phyloP scores from a whole-genome alignment of 148 eudicot species.

The Oxyria digyna region DNA sequence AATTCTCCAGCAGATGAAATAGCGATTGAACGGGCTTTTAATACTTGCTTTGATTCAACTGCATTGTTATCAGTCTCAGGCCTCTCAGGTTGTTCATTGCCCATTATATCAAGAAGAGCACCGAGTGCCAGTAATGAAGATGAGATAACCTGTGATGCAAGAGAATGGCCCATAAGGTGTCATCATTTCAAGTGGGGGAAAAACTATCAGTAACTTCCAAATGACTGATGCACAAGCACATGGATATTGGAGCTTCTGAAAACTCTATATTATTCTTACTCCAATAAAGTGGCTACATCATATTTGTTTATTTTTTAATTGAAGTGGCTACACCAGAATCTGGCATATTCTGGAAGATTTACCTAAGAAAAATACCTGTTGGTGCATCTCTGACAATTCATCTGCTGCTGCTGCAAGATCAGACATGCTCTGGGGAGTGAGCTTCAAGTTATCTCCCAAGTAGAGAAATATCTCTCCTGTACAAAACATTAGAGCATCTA shows the following conservation, averaged over 20 bases:
- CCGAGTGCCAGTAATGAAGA: constrained; percentile 88
- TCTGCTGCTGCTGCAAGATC: constrained; percentile 79
- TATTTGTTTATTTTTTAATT: neutral
- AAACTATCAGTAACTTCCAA: neutral
- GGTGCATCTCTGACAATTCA: constrained; percentile 83
- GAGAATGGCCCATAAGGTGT: neutral
- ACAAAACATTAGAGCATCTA: constrained; percentile 78
- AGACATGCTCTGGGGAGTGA: constrained; percentile 69
- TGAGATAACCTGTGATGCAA: constrained; percentile 56
- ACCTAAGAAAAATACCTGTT: constrained; percentile 40
- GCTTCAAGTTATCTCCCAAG: constrained; percentile 81
- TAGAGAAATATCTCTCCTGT: constrained; percentile 55
- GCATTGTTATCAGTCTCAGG: constrained; percentile 23
- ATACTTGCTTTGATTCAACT: constrained; percentile 34
- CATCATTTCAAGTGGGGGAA: neutral
- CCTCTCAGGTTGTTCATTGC: constrained; percentile 35
- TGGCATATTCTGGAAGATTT: neutral
- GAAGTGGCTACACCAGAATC: neutral
- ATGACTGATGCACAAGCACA: neutral
- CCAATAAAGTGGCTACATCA: neutral
- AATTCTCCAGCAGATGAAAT: constrained; percentile 55
- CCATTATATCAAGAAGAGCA: constrained; percentile 58
- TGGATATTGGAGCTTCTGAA: neutral
- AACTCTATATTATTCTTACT: neutral
- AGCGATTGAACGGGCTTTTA: constrained; percentile 43